These are phyloP conservation scores for Sclerotinia borealis DNA, from an alignment of 2,329 filamentous ascomycete genomes.

Conservation along the genomic window DNA sequence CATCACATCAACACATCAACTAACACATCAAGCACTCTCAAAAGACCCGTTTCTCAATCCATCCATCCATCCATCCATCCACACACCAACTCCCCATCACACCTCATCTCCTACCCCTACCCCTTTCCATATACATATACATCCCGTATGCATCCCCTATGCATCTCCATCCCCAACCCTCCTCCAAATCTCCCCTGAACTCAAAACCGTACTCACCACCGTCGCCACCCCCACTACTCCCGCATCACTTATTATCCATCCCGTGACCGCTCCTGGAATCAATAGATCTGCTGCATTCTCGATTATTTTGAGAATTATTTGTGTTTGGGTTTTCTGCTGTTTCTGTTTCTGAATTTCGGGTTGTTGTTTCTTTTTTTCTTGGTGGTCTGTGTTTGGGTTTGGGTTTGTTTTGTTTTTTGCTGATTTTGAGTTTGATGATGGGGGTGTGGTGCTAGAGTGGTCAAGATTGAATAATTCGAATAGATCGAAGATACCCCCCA, in stretches of 20 bases:
- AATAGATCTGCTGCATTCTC: constrained; percentile 57
- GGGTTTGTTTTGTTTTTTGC: neutral
- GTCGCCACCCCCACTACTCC: constrained; percentile 52
- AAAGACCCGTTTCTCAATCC: no score
- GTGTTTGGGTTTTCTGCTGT: neutral
- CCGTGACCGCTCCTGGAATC: constrained; percentile 53
- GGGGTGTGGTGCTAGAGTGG: neutral
- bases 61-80: no score
- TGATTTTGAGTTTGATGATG: neutral
- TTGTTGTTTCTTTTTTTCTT: neutral
- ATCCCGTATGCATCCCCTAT: neutral
- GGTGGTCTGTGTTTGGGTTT: neutral
- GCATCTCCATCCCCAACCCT: constrained; percentile 27
- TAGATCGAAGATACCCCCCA: no score
- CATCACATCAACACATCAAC: no score
- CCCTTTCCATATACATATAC: neutral
- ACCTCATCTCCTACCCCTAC: neutral
- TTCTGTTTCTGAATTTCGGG: neutral
- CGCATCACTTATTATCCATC: constrained; percentile 50
- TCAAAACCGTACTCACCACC: constrained; percentile 56
- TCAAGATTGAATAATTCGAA: constrained; percentile 16
- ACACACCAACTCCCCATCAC: no score
- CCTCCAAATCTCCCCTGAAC: constrained; percentile 56
- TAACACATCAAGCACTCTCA: no score
- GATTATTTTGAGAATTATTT: constrained; percentile 33